These are phyloP conservation scores for Paramarasmius palmivorus DNA, from an alignment of 1,284 basidiomycete genomes.

Conservation along the genomic window DNA sequence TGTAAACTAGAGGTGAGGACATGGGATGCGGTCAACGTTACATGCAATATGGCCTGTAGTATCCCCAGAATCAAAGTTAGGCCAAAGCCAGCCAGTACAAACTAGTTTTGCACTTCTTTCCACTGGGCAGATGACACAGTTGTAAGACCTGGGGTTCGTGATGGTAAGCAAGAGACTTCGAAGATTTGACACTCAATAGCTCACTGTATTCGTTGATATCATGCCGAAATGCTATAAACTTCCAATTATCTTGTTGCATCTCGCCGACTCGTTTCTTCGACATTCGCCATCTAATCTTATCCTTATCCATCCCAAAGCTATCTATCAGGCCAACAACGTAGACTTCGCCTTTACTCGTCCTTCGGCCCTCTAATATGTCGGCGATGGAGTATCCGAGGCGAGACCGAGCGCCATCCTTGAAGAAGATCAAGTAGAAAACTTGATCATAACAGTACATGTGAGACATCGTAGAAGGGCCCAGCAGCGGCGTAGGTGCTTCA, in stretches of 20 bases:
- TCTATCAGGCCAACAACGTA: slow-evolving; percentile 6
- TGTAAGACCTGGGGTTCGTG: no score
- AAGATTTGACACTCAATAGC: no score
- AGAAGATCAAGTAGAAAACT: neutral
- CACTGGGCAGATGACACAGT: no score
- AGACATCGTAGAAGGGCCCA: neutral
- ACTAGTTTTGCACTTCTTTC: no score
- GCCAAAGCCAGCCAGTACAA: no score
- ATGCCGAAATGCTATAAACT: neutral
- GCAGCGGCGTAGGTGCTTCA: slow-evolving; percentile 18
- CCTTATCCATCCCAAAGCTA: neutral
- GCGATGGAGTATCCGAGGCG: neutral
- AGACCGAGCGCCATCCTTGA: neutral
- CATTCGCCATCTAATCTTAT: slow-evolving; percentile 9
- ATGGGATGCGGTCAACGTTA: no score
- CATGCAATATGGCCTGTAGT: no score
- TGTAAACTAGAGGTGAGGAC: no score
- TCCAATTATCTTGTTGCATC: slow-evolving; percentile 7
- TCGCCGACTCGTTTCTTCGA: neutral
- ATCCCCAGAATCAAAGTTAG: no score
- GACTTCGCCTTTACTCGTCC: neutral
- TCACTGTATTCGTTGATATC: slow-evolving; percentile 6
- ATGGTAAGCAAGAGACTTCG: no score
- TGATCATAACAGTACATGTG: neutral
- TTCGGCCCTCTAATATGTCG: slow-evolving; percentile 5